phyloP scores from a whole-genome alignment of 305 asterid species.

The Fraxinus ornus region DNA sequence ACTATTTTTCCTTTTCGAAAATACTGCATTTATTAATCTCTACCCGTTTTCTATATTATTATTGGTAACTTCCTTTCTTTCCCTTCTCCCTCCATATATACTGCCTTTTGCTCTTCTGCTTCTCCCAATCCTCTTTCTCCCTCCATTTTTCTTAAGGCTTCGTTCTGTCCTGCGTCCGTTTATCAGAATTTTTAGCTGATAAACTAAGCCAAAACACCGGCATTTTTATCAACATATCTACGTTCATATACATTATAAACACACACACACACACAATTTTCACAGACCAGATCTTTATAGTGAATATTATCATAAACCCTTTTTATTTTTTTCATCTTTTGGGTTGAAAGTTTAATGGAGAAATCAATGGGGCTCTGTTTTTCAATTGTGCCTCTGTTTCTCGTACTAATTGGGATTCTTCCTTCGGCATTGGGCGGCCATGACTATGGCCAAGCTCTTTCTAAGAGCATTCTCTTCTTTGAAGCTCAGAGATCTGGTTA shows the following conservation, averaged over 20 bases:
- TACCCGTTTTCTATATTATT: conserved; percentile 30
- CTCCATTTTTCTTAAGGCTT: neutral
- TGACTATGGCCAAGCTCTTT: conserved; percentile 83
- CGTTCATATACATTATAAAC: neutral
- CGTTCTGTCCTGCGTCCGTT: conserved; percentile 34
- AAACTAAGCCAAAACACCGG: conserved; percentile 33
- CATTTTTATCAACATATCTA: conserved; percentile 20
- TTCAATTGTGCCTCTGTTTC: conserved; percentile 53
- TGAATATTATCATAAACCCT: neutral
- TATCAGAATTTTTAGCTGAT: conserved; percentile 38
- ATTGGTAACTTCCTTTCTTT: conserved; percentile 27
- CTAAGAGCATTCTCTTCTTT: conserved; percentile 79
- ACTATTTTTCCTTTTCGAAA: neutral
- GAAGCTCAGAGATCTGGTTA: conserved; percentile 99
- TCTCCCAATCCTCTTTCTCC: conserved; percentile 30
- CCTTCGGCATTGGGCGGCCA: conserved; percentile 69
- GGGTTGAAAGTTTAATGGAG: conserved; percentile 44
- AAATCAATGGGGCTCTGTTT: conserved; percentile 44
- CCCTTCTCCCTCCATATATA: conserved; percentile 61
- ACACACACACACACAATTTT: neutral
- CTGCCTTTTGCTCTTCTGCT: conserved; percentile 41
- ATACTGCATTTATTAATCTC: conserved; percentile 38
- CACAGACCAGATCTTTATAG: conserved; percentile 39
- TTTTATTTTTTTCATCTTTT: conserved; percentile 18
- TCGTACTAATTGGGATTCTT: conserved; percentile 37